Evolutionary conservation across 2,329 filamentous ascomycete genomes (phyloP).

Genomic region (Coniella lustricola): DNA sequence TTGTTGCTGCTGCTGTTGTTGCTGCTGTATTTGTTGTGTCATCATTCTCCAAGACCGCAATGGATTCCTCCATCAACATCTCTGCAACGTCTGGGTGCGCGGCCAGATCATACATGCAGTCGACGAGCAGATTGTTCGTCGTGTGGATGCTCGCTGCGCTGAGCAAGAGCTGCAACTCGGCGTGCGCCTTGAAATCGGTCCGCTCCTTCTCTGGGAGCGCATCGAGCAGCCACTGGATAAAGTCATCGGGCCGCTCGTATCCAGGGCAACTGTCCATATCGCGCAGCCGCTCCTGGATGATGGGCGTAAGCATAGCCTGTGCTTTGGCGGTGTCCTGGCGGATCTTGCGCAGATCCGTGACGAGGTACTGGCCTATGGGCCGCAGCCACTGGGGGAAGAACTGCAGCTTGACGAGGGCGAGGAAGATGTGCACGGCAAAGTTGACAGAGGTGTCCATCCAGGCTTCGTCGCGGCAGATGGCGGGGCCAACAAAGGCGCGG

Average conservation of each 20-base stretch:
- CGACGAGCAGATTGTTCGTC: constrained; percentile 37
- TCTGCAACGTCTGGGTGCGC: constrained; percentile 40
- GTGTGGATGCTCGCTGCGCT: constrained; percentile 39
- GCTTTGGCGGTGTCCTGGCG: constrained; percentile 35
- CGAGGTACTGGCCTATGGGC: constrained; percentile 37
- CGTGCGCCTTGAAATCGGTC: constrained; percentile 30
- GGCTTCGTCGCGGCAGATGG: constrained; percentile 42
- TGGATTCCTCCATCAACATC: constrained; percentile 42
- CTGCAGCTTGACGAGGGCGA: constrained; percentile 42
- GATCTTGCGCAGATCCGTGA: constrained; percentile 40
- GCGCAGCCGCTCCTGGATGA: constrained; percentile 39
- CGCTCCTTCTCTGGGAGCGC: constrained; percentile 32
- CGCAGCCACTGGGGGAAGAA: constrained; percentile 45
- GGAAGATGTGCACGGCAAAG: constrained; percentile 43
- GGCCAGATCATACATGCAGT: constrained; percentile 44
- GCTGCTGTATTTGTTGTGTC: constrained; percentile 18
- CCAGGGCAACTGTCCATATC: constrained; percentile 29
- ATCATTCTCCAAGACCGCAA: constrained; percentile 29
- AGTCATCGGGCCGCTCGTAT: constrained; percentile 33
- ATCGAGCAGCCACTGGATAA: constrained; percentile 40
- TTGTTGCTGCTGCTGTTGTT: constrained; percentile 5
- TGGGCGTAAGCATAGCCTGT: constrained; percentile 35
- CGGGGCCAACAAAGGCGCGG: constrained; percentile 43
- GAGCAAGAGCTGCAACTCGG: constrained; percentile 37
- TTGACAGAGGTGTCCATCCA: constrained; percentile 48